Evolutionary conservation across 441 rosid genomes (phyloP).

Genomic region (Adansonia madagascariensis): DNA sequence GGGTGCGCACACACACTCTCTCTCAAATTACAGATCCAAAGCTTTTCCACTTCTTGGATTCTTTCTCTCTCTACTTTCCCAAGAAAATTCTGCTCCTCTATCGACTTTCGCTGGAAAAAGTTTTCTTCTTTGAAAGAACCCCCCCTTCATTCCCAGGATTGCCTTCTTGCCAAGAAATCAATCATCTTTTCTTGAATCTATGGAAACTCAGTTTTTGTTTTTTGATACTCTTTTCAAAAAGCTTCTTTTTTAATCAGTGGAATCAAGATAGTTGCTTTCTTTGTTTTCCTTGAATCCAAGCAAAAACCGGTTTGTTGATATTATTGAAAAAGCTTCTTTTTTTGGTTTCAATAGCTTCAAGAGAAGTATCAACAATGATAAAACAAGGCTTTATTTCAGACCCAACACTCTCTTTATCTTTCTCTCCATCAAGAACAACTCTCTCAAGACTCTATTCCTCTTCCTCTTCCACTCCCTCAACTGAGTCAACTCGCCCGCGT

Average conservation of each 20-base stretch:
- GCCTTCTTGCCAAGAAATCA: conserved; percentile 25
- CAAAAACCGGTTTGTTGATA: neutral
- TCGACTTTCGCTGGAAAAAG: conserved; percentile 35
- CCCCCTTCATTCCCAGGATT: conserved; percentile 14
- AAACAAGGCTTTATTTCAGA: conserved; percentile 89
- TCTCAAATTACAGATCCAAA: conserved; percentile 45
- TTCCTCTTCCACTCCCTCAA: conserved; percentile 34
- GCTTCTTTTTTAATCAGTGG: conserved; percentile 18
- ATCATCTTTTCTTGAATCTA: neutral
- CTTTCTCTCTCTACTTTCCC: conserved; percentile 37
- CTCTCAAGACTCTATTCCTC: conserved; percentile 38
- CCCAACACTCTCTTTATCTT: conserved; percentile 52
- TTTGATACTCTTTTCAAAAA: conserved; percentile 3
- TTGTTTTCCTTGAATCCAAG: conserved; percentile 20
- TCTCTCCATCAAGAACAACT: conserved; percentile 63
- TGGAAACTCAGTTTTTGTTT: conserved; percentile 1
- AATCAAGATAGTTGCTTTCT: neutral
- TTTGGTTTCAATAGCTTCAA: conserved; percentile 58
- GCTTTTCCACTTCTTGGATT: conserved; percentile 45
- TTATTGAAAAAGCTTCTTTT: neutral
- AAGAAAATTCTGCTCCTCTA: conserved; percentile 33
- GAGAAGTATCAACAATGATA: conserved; percentile 87
- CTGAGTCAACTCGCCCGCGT: conserved; percentile 38
- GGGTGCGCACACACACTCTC: no score
- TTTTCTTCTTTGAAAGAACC: conserved; percentile 26